Conservation (phyloP, 2,329 filamentous ascomycete species). For the Hawksworthiomyces lignivorus region DNA sequence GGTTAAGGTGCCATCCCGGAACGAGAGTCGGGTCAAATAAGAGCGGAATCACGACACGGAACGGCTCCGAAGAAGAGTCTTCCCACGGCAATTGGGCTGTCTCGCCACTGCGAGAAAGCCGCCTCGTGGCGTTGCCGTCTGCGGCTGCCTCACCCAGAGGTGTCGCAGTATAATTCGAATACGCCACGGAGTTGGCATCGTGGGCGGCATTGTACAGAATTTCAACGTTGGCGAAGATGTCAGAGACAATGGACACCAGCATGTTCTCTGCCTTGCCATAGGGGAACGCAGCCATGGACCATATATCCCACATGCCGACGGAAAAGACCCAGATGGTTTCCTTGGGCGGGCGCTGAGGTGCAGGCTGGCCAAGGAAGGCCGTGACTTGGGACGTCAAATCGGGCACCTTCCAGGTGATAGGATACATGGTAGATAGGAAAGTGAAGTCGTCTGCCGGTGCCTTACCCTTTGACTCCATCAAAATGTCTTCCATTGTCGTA, state of each 20-base stretch:
- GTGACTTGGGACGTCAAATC: constrained; percentile 39
- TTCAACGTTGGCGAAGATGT: constrained; percentile 40
- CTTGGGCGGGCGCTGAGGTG: constrained; percentile 25
- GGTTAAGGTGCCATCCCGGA: constrained; percentile 41
- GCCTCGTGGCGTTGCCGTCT: constrained; percentile 2
- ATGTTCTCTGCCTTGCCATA: constrained; percentile 27
- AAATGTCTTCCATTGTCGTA: constrained; percentile 28
- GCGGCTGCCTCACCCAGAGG: background rate
- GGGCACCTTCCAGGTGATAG: constrained; percentile 28
- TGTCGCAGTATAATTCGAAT: constrained; percentile 31
- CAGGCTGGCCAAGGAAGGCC: constrained; percentile 34
- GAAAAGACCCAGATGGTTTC: constrained; percentile 47
- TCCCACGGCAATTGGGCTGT: constrained; percentile 16
- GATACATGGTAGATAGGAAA: constrained; percentile 35
- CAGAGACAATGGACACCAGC: constrained; percentile 28
- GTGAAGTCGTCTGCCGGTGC: constrained; percentile 34
- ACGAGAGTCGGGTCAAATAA: constrained; percentile 46
- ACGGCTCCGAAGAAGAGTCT: constrained; percentile 24
- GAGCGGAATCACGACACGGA: constrained; percentile 43
- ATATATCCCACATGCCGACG: constrained; percentile 48
- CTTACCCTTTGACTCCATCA: constrained; percentile 23
- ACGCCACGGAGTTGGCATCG: constrained; percentile 34
- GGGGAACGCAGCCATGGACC: constrained; percentile 42
- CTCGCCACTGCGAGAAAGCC: background rate
- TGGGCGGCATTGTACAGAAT: constrained; percentile 36